These are phyloP conservation scores for Aspergillus ustus DNA, from an alignment of 2,329 filamentous ascomycete genomes.

Conservation along the genomic window DNA sequence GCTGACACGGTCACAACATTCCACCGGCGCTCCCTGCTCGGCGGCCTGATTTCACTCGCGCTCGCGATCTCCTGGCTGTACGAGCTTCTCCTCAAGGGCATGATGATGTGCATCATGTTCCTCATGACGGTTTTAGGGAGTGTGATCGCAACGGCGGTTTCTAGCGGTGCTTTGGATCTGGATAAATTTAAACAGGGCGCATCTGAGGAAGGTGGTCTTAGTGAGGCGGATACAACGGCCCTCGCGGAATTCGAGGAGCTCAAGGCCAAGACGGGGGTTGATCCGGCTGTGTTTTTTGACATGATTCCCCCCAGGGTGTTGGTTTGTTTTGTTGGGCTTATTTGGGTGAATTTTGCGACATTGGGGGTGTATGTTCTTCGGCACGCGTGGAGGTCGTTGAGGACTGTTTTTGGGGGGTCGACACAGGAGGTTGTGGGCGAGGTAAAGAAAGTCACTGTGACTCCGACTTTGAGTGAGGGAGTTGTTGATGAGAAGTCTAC, in stretches of 20 bases:
- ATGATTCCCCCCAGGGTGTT: constrained; percentile 19
- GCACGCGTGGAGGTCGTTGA: not conserved
- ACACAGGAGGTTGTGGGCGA: no score
- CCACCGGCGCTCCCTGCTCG: constrained; percentile 13
- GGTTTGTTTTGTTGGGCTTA: constrained; percentile 15
- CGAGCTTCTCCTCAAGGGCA: constrained; percentile 12
- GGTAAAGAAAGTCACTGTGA: not conserved
- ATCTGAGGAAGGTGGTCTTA: not conserved
- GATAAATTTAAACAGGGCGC: no score
- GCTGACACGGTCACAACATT: constrained; percentile 21
- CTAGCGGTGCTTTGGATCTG: constrained; percentile 10
- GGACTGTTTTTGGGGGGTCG: not conserved
- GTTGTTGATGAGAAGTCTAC: no score
- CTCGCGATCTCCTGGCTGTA: constrained; percentile 21
- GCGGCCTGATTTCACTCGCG: constrained; percentile 5
- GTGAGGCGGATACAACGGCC: not conserved
- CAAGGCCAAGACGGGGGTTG: constrained; percentile 11
- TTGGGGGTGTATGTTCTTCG: constrained; percentile 22
- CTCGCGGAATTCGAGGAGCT: constrained; percentile 16
- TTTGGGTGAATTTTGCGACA: constrained; percentile 22
- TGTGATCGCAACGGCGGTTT: constrained; percentile 13
- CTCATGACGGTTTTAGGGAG: constrained; percentile 21
- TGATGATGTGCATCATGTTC: constrained; percentile 17
- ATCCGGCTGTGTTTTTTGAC: constrained; percentile 15
- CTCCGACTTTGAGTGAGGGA: no score